Evolutionary conservation across 257 asterid species (phyloP).

Genomic region (Scutellaria galericulata): DNA sequence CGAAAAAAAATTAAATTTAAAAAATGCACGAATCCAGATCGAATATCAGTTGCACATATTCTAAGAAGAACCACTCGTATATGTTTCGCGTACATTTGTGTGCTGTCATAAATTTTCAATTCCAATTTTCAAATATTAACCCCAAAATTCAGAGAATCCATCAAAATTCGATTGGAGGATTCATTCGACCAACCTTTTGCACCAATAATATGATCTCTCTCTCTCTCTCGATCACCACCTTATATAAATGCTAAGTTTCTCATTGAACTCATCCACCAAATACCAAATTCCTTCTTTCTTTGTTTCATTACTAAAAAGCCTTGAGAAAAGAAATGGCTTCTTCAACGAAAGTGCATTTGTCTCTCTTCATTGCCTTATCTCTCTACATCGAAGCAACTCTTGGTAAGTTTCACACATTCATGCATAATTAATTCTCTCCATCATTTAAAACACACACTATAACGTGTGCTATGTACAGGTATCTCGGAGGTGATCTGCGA

Average conservation of each 20-base stretch:
- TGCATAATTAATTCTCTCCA: not conserved
- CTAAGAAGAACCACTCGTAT: no score
- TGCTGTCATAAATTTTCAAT: no score
- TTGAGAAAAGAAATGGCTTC: conserved; percentile 45
- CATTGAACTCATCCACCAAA: conserved; percentile 32
- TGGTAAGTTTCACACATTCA: conserved; percentile 38
- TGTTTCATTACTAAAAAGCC: conserved; percentile 20
- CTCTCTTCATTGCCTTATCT: conserved; percentile 47
- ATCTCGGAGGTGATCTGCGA: conserved; percentile 72
- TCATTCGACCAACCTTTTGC: conserved; percentile 36
- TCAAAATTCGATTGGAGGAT: conserved; percentile 16
- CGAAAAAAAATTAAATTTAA: no score
- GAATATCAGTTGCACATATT: no score
- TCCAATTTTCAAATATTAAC: not conserved
- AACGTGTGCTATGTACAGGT: conserved; percentile 34
- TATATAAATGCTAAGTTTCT: conserved; percentile 35
- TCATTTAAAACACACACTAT: not conserved
- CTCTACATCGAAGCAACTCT: conserved; percentile 46
- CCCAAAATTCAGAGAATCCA: conserved; percentile 3
- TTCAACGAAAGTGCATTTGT: conserved; percentile 49
- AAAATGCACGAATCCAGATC: no score
- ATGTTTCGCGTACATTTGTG: no score
- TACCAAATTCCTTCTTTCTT: conserved; percentile 13
- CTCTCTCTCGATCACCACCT: not conserved
- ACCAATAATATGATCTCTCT: not conserved